These are phyloP conservation scores for Alternaria ethzedia DNA, from an alignment of 2,329 filamentous ascomycete species.

Conservation along the genomic window DNA sequence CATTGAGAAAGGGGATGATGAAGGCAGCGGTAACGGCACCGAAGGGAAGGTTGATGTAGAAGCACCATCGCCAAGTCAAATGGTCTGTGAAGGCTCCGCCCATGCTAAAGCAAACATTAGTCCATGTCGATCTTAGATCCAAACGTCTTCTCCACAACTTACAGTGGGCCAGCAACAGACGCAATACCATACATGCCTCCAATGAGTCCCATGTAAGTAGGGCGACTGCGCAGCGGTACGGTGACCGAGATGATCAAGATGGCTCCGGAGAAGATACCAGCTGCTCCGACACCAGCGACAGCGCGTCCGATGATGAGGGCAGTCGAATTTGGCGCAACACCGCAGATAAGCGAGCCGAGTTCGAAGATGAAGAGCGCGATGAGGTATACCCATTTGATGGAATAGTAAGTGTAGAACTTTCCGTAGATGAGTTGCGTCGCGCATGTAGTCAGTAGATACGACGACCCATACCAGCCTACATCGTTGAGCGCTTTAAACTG, in stretches of 20 bases:
- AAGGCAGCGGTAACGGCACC: slow-evolving; percentile 53
- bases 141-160: slow-evolving; percentile 19
- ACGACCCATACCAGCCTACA: slow-evolving; percentile 55
- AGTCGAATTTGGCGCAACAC: slow-evolving; percentile 56
- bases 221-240: slow-evolving; percentile 55
- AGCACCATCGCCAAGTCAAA: slow-evolving; percentile 57
- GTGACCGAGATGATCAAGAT: slow-evolving; percentile 55
- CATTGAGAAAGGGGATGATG: slow-evolving; percentile 49
- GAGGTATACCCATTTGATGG: slow-evolving; percentile 56
- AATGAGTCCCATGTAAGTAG: slow-evolving; percentile 57
- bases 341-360: slow-evolving; percentile 60
- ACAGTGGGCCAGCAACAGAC: slow-evolving; percentile 55
- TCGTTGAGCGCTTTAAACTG: slow-evolving; percentile 55
- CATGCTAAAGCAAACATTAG: slow-evolving; percentile 40
- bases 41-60: slow-evolving; percentile 58
- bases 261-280: slow-evolving; percentile 59
- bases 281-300: slow-evolving; percentile 58
- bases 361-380: slow-evolving; percentile 57
- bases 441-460: slow-evolving; percentile 53
- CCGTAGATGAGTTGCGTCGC: slow-evolving; percentile 49
- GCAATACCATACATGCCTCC: slow-evolving; percentile 59
- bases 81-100: slow-evolving; percentile 56
- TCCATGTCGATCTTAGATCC: slow-evolving; percentile 11
- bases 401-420: slow-evolving; percentile 56
- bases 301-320: slow-evolving; percentile 61